Evolutionary conservation across 2,329 filamentous ascomycete genomes (phyloP), one percentile per base, ranked within the genome.

Genomic region (Trichoderma simmonsii): DNA sequence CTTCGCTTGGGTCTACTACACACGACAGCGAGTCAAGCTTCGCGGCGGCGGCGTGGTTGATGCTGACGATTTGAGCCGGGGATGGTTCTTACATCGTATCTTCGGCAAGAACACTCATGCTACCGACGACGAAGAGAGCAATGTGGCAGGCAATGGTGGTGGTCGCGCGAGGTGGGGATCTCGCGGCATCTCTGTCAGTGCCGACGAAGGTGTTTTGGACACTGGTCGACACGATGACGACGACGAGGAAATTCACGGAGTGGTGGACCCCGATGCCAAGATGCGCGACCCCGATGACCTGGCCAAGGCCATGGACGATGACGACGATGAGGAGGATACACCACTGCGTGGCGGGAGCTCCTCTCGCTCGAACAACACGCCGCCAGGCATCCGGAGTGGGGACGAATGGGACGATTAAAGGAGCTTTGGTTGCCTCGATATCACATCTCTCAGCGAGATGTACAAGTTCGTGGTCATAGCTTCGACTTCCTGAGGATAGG

Each of bases 1-100:
- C 82, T 98, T 98, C 80, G 94, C 94, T 43, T 98, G 95, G 94
- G 94, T 98, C 1, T 98, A 98, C 85, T 98, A 93, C 84, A 93
- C 92, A 12, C 89, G 95, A 74, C 95, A 98, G 84, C 90, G 95
- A 71, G 94, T 98, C 78, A 98, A 98, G 90, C 90, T 98, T 18
- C 89, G 95, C 73, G 91, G 81, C 75, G 95, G 95, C 59, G 93
- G 94, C 7, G 87, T 98, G 21, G 93, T 98, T 15, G 95, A 98
- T 79, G 91, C 92, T 4, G 95, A 98, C 75, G 95, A 98, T 79
- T 86, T 97, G 79, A 88, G 91, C 74, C 91, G 93, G 71, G 93
- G 94, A 74, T 98, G 94, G 91, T 85, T 98, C 32, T 88, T 98
- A 11, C 89, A 89, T 75, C 89, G 91, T 65, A 90, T 97, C 75